A percentile compares a stretch with the other conserved stretches of the same genome.
Evolutionary conservation across 2,329 filamentous ascomycete genomes (phyloP).

Genomic region (Xylariaceae sp.): DNA sequence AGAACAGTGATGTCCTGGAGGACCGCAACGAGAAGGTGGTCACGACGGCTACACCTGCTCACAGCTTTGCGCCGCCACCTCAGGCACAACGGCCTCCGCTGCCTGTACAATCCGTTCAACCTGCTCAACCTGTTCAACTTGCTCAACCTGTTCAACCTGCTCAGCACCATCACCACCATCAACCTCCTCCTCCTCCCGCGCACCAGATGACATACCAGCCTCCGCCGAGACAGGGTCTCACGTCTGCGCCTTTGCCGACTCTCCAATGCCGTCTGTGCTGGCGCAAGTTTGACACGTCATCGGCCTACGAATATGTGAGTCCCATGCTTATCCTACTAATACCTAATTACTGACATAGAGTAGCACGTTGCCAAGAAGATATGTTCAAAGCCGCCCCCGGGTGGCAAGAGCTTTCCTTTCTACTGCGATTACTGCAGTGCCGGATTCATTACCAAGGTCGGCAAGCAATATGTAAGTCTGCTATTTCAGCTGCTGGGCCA

Average conservation of each 20-base stretch:
- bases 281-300: slow-evolving; percentile 17
- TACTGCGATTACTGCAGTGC: slow-evolving; percentile 39
- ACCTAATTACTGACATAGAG: slow-evolving; percentile 9
- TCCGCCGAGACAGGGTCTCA: too few species aligned
- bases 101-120: too few species aligned
- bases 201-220: too few species aligned
- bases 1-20: slow-evolving; percentile 41
- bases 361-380: slow-evolving; percentile 30
- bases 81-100: slow-evolving; percentile 7
- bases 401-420: slow-evolving; percentile 24
- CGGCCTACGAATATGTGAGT: slow-evolving; percentile 25
- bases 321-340: background rate
- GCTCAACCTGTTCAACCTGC: too few species aligned
- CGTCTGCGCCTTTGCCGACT: too few species aligned
- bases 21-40: slow-evolving; percentile 33
- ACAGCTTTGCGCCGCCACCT: background rate
- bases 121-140: too few species aligned
- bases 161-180: too few species aligned
- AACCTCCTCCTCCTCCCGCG: slow-evolving; percentile 5
- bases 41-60: background rate
- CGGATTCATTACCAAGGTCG: slow-evolving; percentile 34
- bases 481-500: background rate
- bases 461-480: slow-evolving; percentile 32
- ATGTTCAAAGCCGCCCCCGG: slow-evolving; percentile 21
- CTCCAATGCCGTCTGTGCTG: slow-evolving; percentile 23